These are phyloP conservation scores for Mitragyna speciosa DNA, from an alignment of 257 asterid genomes.

Conservation along the genomic window DNA sequence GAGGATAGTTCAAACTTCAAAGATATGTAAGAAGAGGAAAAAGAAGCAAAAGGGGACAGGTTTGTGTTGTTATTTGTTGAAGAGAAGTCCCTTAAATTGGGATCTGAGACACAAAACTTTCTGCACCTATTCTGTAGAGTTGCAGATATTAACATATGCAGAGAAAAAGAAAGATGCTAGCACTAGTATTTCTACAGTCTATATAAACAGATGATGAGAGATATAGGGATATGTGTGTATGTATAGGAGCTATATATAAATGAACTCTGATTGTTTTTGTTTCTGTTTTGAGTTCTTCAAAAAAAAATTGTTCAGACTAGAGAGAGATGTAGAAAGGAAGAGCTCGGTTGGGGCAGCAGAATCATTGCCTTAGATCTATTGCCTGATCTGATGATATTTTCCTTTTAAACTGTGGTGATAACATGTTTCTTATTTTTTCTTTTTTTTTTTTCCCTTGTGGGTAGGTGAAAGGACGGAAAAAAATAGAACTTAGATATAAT, in stretches of 20 bases:
- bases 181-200: conserved; percentile 15
- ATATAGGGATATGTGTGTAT: conserved; percentile 5
- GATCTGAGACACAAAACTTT: conserved; percentile 68
- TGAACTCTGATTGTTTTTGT: conserved; percentile 27
- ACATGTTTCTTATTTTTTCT: no score
- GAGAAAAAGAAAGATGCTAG: conserved; percentile 32
- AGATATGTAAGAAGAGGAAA: not conserved
- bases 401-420: no score
- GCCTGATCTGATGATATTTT: conserved; percentile 20
- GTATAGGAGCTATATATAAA: not conserved
- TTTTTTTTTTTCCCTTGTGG: no score
- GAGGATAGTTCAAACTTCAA: not conserved
- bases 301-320: conserved; percentile 8
- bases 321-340: conserved; percentile 14
- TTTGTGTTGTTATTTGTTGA: conserved; percentile 29
- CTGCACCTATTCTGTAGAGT: conserved; percentile 45
- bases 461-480: no score
- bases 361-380: conserved; percentile 34
- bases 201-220: conserved; percentile 6
- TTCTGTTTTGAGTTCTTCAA: conserved; percentile 26
- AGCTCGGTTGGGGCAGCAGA: conserved; percentile 37
- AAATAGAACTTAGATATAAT: no score
- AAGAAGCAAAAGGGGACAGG: conserved; percentile 18
- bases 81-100: conserved; percentile 40
- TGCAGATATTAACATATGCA: conserved; percentile 40